Conservation (phyloP, 768 basidiomycete genomes). For the Serendipita vermifera region DNA sequence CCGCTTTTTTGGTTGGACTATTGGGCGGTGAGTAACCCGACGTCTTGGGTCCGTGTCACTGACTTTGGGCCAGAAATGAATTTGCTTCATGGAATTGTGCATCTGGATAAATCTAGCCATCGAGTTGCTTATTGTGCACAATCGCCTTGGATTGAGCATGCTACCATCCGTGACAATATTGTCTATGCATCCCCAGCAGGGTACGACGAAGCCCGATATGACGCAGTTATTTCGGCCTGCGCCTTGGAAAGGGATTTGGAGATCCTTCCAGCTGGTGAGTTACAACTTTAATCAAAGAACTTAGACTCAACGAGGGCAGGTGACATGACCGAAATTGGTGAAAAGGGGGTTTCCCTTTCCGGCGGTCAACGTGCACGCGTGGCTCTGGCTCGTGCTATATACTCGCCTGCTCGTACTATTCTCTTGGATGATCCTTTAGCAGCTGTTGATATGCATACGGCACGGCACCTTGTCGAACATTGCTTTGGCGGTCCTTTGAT, state of each 20-base stretch:
- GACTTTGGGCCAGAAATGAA: constrained; percentile 38
- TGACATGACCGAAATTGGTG: constrained; percentile 48
- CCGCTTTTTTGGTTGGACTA: constrained; percentile 45
- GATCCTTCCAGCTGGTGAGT: constrained; percentile 60
- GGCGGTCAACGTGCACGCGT: constrained; percentile 65
- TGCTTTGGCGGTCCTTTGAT: constrained; percentile 54
- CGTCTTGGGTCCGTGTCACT: constrained; percentile 10
- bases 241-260: constrained; percentile 57
- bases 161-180: constrained; percentile 71
- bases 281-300: too few relatives aligned
- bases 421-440: constrained; percentile 69
- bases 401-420: constrained; percentile 49
- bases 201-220: constrained; percentile 51
- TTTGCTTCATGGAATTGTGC: constrained; percentile 40
- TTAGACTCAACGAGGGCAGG: too few relatives aligned
- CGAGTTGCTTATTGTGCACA: constrained; percentile 59
- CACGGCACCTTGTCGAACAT: constrained; percentile 48
- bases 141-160: constrained; percentile 56
- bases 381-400: constrained; percentile 66
- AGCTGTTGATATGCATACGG: constrained; percentile 68
- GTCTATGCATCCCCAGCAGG: constrained; percentile 51
- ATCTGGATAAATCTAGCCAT: constrained; percentile 42
- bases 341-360: constrained; percentile 65
- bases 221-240: constrained; percentile 58
- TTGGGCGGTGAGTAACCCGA: constrained; percentile 43